Percentiles rank a stretch among this genome's conserved stretches.
Evolutionary conservation across 2,329 filamentous ascomycete species (phyloP).

Genomic region (Cryphonectria carpinicola): DNA sequence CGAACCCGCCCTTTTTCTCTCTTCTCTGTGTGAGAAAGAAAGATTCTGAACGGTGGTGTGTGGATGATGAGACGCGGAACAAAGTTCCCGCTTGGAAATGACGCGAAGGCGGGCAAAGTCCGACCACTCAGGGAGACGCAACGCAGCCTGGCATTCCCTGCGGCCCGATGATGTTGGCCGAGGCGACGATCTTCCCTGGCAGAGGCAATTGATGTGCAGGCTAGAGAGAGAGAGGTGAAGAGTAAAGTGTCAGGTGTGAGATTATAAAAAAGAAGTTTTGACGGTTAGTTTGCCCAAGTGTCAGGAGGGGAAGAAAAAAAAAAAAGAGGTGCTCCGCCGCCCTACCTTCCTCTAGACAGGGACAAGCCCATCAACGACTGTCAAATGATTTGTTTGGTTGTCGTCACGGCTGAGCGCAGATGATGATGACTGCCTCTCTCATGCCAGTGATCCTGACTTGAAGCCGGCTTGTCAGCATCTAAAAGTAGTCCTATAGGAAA

Average conservation of each 20-base stretch:
- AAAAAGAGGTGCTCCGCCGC: not conserved
- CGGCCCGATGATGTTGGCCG: not conserved
- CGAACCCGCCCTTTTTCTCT: not conserved
- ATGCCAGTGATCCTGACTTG: not conserved
- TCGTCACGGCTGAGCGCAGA: not conserved
- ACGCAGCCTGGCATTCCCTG: not conserved
- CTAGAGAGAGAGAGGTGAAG: not conserved
- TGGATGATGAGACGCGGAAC: not conserved
- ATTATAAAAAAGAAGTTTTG: not conserved
- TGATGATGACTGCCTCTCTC: not conserved
- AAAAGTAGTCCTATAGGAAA: not conserved
- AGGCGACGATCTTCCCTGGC: not conserved
- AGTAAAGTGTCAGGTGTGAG: not conserved
- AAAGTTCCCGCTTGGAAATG: not conserved
- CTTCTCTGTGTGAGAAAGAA: not conserved
- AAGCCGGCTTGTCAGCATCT: not conserved
- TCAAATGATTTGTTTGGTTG: not conserved
- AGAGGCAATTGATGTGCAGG: slow-evolving; percentile 2
- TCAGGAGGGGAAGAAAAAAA: not conserved
- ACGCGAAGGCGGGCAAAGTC: not conserved
- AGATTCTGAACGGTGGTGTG: not conserved
- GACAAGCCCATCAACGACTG: not conserved
- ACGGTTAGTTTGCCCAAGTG: not conserved
- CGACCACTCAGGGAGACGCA: not conserved
- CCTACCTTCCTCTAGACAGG: not conserved